These are phyloP conservation scores for Mycena chlorophos DNA, from an alignment of 768 basidiomycete genomes.

Conservation along the genomic window DNA sequence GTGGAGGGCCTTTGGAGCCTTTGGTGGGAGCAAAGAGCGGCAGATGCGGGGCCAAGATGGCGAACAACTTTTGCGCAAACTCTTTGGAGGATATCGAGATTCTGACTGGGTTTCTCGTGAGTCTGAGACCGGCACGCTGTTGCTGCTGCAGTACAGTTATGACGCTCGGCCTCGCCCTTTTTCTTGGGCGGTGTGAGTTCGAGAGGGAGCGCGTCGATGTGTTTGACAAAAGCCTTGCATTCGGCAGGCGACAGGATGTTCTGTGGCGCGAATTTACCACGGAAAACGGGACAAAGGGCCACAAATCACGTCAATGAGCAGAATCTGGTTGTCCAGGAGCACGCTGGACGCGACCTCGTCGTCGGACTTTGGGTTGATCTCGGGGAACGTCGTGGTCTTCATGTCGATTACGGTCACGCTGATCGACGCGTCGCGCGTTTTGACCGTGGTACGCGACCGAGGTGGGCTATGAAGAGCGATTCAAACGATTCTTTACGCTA, in stretches of 20 bases:
- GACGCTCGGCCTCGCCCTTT: slow-evolving; percentile 67
- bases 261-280: slow-evolving; percentile 31
- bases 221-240: slow-evolving; percentile 59
- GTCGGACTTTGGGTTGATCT: slow-evolving; percentile 43
- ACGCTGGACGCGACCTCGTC: slow-evolving; percentile 47
- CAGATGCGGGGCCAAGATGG: slow-evolving; percentile 54
- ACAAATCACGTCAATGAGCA: slow-evolving; percentile 56
- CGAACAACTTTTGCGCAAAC: slow-evolving; percentile 58
- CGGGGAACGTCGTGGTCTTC: slow-evolving; percentile 39
- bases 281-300: not conserved
- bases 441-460: too few species aligned
- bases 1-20: slow-evolving; percentile 31
- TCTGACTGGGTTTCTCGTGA: slow-evolving; percentile 48
- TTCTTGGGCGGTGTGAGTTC: slow-evolving; percentile 72
- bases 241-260: slow-evolving; percentile 58
- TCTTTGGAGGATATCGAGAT: slow-evolving; percentile 56
- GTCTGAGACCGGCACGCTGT: not conserved
- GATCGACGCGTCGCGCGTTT: too few species aligned
- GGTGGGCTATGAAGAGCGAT: too few species aligned
- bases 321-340: slow-evolving; percentile 64
- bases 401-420: slow-evolving; percentile 9
- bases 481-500: too few species aligned
- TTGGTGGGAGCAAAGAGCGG: slow-evolving; percentile 51
- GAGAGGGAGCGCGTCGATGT: slow-evolving; percentile 59
- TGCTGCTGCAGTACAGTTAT: slow-evolving; percentile 61